A percentile compares a stretch with the other conserved stretches of the same genome.
phyloP scores from a whole-genome alignment of 2,329 filamentous ascomycete genomes.

The Colletotrichum paranaense region DNA sequence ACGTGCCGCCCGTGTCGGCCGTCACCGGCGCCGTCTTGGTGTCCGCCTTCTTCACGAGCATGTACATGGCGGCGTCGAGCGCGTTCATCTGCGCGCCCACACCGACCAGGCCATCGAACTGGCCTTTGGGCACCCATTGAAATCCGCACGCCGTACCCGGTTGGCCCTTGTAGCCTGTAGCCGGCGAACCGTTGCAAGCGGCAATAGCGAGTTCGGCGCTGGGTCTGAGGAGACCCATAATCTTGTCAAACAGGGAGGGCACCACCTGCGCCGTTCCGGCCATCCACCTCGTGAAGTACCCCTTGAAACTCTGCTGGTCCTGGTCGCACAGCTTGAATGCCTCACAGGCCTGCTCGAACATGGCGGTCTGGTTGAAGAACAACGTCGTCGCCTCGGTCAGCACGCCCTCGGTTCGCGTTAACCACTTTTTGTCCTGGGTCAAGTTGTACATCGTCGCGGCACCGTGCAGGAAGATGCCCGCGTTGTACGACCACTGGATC shows the following conservation, averaged over 20 bases:
- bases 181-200: conserved; percentile 60
- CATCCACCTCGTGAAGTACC: conserved; percentile 77
- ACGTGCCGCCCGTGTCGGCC: conserved; percentile 68
- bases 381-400: conserved; percentile 59
- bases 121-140: conserved; percentile 64
- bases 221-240: conserved; percentile 63
- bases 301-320: conserved; percentile 82
- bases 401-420: conserved; percentile 68
- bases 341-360: conserved; percentile 78
- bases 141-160: conserved; percentile 75
- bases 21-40: conserved; percentile 58
- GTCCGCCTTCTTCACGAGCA: conserved; percentile 56
- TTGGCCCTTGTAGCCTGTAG: conserved; percentile 59
- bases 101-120: conserved; percentile 70
- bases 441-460: conserved; percentile 72
- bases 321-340: conserved; percentile 69
- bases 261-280: conserved; percentile 65
- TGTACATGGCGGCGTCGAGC: conserved; percentile 71
- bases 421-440: conserved; percentile 64
- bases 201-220: conserved; percentile 63
- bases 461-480: conserved; percentile 73
- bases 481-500: conserved; percentile 77
- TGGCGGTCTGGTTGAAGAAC: conserved; percentile 68
- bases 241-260: conserved; percentile 60
- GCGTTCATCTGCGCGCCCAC: conserved; percentile 79